Percentiles rank a stretch among this genome's conserved stretches.
Conservation (phyloP, 1,284 basidiomycete species). For the Psilocybe mexicana region DNA sequence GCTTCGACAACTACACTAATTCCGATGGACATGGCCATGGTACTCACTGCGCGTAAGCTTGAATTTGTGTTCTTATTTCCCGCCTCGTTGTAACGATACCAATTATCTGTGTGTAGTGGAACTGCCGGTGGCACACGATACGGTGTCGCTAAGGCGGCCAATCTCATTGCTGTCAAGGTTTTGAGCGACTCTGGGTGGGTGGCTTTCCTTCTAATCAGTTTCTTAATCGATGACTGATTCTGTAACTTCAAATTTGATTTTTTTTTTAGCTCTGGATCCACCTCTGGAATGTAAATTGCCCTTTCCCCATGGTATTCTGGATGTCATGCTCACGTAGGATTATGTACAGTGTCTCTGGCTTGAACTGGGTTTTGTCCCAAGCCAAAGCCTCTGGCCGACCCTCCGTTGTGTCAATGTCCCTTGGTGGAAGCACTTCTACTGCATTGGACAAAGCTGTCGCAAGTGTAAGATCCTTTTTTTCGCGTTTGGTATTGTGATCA, state of each 20-base stretch:
- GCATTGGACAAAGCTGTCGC: constrained; percentile 69
- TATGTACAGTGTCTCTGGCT: constrained; percentile 45
- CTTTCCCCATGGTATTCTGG: neutral
- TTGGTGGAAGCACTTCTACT: constrained; percentile 65
- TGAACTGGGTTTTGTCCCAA: constrained; percentile 42
- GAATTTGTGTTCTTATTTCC: neutral
- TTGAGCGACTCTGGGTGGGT: constrained; percentile 63
- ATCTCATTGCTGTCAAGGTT: constrained; percentile 73
- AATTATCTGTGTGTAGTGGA: constrained; percentile 30
- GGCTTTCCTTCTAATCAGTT: neutral
- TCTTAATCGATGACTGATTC: neutral
- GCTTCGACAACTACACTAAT: constrained; percentile 43
- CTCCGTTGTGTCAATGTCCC: constrained; percentile 72
- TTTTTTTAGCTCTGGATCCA: constrained; percentile 19
- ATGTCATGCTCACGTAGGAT: neutral
- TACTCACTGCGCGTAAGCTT: constrained; percentile 40
- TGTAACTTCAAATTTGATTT: neutral
- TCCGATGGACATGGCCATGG: constrained; percentile 61
- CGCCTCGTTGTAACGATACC: constrained; percentile 39
- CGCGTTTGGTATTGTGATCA: constrained; percentile 8
- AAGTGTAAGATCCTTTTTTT: constrained; percentile 31
- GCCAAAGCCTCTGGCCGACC: constrained; percentile 51
- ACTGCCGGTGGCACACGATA: constrained; percentile 52
- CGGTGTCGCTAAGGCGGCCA: constrained; percentile 64
- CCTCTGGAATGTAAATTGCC: constrained; percentile 26